Base-by-base conservation (phyloP, 192 early-diverging fungal genomes). In the Backusella mclennaniae region DNA sequence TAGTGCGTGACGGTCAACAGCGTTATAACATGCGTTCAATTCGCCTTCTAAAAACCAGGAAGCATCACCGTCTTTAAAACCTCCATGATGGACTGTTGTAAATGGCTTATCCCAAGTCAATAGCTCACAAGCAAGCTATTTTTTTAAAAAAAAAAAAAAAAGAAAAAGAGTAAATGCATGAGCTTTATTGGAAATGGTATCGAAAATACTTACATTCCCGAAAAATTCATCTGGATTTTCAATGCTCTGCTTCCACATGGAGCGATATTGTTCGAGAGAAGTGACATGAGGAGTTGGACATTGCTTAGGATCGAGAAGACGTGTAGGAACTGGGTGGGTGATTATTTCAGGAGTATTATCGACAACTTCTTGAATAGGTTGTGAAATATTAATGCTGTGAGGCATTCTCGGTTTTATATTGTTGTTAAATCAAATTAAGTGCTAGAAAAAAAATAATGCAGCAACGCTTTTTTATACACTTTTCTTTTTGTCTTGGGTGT, bases 1-100 rank as follows among this genome's bases (percentile, higher is more conserved):
- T 6, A 53, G 33, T 29, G 35, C 53, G 15, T 73, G 53, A 4
- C 72, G 53, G 82, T 98, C 97, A 35, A 98, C 92, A 83, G 95
- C 96, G 89, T 98, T 98, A 88, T 94, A 95, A 35, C 93, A 89
- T n/a, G 93, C 94, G 80, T 98, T 98, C 76, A 98, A 85, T 79
- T 93, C 83, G 53, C 96, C 97, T 71, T 93, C 92, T 44, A 89
- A 85, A 88, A 98, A 98, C 97, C 97, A 98, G 44, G 95, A 88
- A 75, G 93, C 89, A 84, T 99, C 92, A 73, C 96, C 96, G 53
- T 89, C 86, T 33, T 90, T 80, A 78, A 98, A 94, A 66, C 85
- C 85, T 33, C 96, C 96, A 66, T 89, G 85, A 42, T 81, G 76
- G 70, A 94, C 93, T 31, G 85, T 87, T 68, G 86, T 80, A 84